Evolutionary conservation across 352 stramenopile genomes (phyloP), one percentile per base, ranked within the genome.

Genomic region (Phytophthora boehmeriae): DNA sequence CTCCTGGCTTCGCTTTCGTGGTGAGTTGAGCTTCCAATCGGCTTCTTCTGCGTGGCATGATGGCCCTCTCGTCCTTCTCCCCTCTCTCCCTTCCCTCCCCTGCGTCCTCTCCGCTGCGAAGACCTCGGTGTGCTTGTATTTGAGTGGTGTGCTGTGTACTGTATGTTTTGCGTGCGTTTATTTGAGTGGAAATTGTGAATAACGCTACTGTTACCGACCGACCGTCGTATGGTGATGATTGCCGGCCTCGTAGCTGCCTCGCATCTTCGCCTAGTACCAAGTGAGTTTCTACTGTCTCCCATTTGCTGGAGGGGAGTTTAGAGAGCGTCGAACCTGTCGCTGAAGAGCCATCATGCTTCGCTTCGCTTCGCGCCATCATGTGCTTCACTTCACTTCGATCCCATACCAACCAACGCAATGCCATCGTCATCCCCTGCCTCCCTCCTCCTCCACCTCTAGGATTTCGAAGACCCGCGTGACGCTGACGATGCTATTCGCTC

Each of bases 401-500:
- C 51, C 34, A 54, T 66, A 66, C 68, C 53, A 76, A 76, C 68
- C 68, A 78, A 81, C 73, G 66, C 63, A n/a, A 78, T 78, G 67
- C 67, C 73, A 66, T 74, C 67, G 56, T 79, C 68, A 70, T 73
- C 74, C 54, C 73, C 65, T 74, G 69, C 73, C 66, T 76, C 69
- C 59, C 51, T 76, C 53, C 79, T 73, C 71, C 80, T 71, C 53
- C 77, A 74, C 73, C 67, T 73, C 71, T 87, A 95, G 86, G 86
- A 95, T 72, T 95, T 93, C 48, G 86, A 95, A 82, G 86, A 95
- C 79, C 86, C 86, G 55, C 84, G 86, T 64, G 86, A 95, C 59
- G 86, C 86, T 52, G 86, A 95, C 44, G 86, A 95, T 57, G 80
- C 86, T 42, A 95, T 95, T 71, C 83, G 82, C 67, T 88, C 80